Evolutionary conservation across 1,284 basidiomycete species (phyloP), one percentile per base, ranked within the genome.

Genomic region (Uromyces viciae-fabae): DNA sequence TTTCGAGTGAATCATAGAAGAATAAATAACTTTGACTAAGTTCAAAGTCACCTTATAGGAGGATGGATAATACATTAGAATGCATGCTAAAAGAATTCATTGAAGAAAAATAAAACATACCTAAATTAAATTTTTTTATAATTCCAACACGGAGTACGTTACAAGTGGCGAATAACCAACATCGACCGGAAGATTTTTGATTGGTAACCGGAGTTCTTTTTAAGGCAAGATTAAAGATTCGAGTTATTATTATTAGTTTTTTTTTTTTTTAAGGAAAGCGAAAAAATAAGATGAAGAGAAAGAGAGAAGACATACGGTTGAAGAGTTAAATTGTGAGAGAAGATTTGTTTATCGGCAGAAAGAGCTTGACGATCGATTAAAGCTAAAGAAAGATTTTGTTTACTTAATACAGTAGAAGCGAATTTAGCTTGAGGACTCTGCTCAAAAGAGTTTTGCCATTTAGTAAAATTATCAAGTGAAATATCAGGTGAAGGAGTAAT

Each of bases 1-100:
- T 97, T 88, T 97, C 95, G 73, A 97, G 89, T 87, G 95, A 95
- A 87, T 96, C 94, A 88, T 92, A 95, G 89, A 96, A 95, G 89
- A 93, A 95, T 25, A 95, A 88, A 87, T 96, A 96, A 4, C 90
- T 90, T 91, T 93, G 84, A 54, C 77, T 74, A 11, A 68, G 42
- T 8, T 72, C 60, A 71, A 38, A 73, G 31, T 76, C 49, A 43
- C 54, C 36, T 46, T 19, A 17, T 17, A 42, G 28, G n/a, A 58
- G 58, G 58, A 62, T 31, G 58, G 31, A 2, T 31, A 31, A 19
- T 17, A 49, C 76, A 54, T 72, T 76, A 54, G 56, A 31, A 14
- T 14, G 56, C 31, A 54, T 54, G 15, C 3, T 54, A 43, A 33
- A 79, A 66, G 28, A 60, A 85, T 88, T 77, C 73, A 90, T 91